A percentile compares a stretch with the other conserved stretches of the same genome.
These are phyloP conservation scores for Podospora didyma DNA, from an alignment of 495 filamentous ascomycete species.

Conservation along the genomic window DNA sequence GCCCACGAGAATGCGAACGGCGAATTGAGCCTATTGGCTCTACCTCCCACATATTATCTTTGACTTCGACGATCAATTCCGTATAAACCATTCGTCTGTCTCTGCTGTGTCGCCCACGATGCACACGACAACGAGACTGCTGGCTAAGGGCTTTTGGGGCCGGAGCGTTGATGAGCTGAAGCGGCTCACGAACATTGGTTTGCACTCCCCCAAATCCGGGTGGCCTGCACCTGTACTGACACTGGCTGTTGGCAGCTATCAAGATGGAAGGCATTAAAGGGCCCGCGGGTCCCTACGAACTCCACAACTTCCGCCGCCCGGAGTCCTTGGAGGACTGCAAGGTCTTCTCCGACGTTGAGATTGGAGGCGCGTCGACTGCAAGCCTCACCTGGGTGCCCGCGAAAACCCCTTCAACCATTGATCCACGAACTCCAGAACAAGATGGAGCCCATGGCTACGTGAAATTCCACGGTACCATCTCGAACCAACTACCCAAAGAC, in stretches of 20 bases:
- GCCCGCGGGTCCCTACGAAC: constrained; percentile 51
- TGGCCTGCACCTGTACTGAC: too few species aligned
- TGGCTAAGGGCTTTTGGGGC: constrained; percentile 39
- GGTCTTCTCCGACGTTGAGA: constrained; percentile 77
- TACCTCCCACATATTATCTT: constrained; percentile 2
- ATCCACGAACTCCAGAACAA: constrained; percentile 45
- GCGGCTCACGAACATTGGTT: constrained; percentile 43
- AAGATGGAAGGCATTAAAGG: constrained; percentile 52
- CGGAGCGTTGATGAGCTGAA: constrained; percentile 46
- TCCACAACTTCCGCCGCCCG: constrained; percentile 63
- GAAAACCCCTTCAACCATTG: constrained; percentile 54
- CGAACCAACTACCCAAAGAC: constrained; percentile 74
- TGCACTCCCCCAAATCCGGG: background rate
- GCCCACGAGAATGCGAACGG: constrained; percentile 9
- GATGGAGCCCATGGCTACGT: constrained; percentile 44
- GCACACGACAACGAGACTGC: constrained; percentile 37
- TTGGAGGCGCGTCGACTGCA: constrained; percentile 78
- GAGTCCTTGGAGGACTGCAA: constrained; percentile 64
- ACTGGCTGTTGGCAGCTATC: constrained; percentile 35
- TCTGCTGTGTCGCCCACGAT: constrained; percentile 23
- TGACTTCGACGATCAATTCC: background rate
- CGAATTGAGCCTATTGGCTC: constrained; percentile 15
- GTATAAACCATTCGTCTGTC: background rate
- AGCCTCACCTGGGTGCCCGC: constrained; percentile 65
- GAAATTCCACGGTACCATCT: constrained; percentile 84